Evolutionary conservation across 352 stramenopile genomes (phyloP), one percentile per base, ranked within the genome.

Genomic region (Saprolegnia diclina): DNA sequence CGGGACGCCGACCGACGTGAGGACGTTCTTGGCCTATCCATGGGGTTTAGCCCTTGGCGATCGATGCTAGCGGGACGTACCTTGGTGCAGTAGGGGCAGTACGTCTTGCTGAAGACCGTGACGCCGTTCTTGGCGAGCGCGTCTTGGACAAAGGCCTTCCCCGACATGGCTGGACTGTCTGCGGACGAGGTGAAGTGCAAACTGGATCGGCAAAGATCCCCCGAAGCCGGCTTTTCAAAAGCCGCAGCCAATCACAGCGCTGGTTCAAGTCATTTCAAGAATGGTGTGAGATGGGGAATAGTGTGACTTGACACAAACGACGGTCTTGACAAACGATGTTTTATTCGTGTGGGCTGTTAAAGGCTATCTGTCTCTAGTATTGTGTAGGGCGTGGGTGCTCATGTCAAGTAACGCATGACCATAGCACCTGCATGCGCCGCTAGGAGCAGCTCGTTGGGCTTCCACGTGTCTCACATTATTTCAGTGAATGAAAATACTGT

Each of bases 31-130:
- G 10, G 94, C 94, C 72, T 91, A 63, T 11, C 38, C 16, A 62
- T n/a, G n/a, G 69, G 9, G 6, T 9, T 35, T 26, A 14, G 7
- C n/a, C 16, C 37, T 65, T n/a, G 50, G 11, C 11, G 6, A n/a
- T 26, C 59, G 56, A 46, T 61, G 22, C n/a, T 13, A 0, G 7
- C 18, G 21, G 16, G 22, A 9, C 65, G 2, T 71, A 88, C 83
- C 75, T 85, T 73, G 29, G 74, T 77, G 74, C 95, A 98, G 75
- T 96, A 98, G 5, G 90, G 91, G 68, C 95, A 99, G 77, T 95
- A 97, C 22, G 84, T 87, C 79, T 98, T 98, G 71, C 89, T 97
- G 73, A 98, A 98, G 73, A 91, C 76, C 32, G 79, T 83, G 52
- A 91, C 75, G 35, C 65, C 65, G 71, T 90, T 77, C 61, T 82